These are phyloP conservation scores for Solanum clarkiae DNA, from an alignment of 257 asterid genomes.

Conservation along the genomic window DNA sequence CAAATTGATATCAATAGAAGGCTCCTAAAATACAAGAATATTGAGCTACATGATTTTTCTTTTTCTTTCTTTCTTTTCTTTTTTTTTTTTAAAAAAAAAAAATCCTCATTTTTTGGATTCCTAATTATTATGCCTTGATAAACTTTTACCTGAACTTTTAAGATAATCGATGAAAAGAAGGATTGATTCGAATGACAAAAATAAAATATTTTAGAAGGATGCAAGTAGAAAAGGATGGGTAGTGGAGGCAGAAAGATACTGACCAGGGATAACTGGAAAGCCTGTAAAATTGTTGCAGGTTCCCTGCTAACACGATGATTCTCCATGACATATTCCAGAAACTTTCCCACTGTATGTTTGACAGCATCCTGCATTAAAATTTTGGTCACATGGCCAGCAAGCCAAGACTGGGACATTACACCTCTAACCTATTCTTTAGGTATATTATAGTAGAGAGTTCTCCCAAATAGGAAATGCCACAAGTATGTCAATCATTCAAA, in stretches of 20 bases:
- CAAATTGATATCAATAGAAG: neutral
- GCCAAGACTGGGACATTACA: neutral
- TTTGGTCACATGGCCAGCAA: slow-evolving; percentile 1
- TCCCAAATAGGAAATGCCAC: neutral
- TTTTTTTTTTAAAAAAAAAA: neutral
- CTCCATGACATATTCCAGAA: slow-evolving; percentile 62
- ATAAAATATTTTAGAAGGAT: neutral
- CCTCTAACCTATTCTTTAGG: neutral
- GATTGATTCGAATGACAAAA: neutral
- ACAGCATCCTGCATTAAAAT: slow-evolving; percentile 54
- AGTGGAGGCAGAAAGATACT: slow-evolving; percentile 13
- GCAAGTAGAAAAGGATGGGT: neutral
- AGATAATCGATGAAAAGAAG: neutral
- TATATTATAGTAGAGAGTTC: neutral
- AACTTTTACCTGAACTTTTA: neutral
- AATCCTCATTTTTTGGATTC: neutral
- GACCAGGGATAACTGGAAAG: slow-evolving; percentile 79
- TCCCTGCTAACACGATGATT: slow-evolving; percentile 47
- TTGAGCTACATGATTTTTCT: neutral
- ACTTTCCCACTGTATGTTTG: slow-evolving; percentile 17
- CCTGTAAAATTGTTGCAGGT: slow-evolving; percentile 45
- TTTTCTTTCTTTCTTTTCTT: too few species aligned
- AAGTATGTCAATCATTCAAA: neutral
- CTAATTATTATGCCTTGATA: neutral
- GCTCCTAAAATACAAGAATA: neutral